A percentile compares a stretch with the other conserved stretches of the same genome.
phyloP scores from a whole-genome alignment of 768 basidiomycete genomes.

The Suillus bovinus region DNA sequence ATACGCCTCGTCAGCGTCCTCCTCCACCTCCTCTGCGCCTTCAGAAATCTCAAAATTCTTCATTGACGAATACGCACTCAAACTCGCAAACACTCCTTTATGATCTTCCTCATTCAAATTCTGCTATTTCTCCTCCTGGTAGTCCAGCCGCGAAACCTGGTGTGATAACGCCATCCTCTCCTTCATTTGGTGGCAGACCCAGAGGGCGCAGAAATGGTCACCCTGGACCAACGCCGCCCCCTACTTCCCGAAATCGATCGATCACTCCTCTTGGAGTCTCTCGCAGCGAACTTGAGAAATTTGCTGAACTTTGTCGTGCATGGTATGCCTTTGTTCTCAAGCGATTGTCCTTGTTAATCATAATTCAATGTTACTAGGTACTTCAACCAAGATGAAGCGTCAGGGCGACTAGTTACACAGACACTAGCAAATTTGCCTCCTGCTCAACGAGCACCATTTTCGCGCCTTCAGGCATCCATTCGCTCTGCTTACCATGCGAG shows the following conservation, averaged over 20 bases:
- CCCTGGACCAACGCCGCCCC: constrained; percentile 53
- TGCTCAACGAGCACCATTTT: constrained; percentile 84
- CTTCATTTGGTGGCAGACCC: constrained; percentile 51
- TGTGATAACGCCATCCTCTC: constrained; percentile 57
- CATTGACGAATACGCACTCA: constrained; percentile 42
- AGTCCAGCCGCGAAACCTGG: constrained; percentile 47
- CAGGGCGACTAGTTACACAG: constrained; percentile 80
- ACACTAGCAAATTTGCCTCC: constrained; percentile 78
- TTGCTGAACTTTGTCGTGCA: constrained; percentile 73
- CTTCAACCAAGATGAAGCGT: constrained; percentile 76
- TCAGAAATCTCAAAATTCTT: constrained; percentile 44
- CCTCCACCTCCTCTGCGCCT: constrained; percentile 62
- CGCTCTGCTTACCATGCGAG: constrained; percentile 84
- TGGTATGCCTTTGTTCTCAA: constrained; percentile 50
- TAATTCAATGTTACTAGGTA: constrained; percentile 54
- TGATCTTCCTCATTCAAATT: constrained; percentile 64
- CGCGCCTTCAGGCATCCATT: constrained; percentile 83
- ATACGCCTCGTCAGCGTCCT: constrained; percentile 59
- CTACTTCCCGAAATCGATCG: constrained; percentile 61
- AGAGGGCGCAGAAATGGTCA: constrained; percentile 50
- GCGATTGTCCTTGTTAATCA: constrained; percentile 14
- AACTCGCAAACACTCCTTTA: constrained; percentile 71
- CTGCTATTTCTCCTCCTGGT: constrained; percentile 54
- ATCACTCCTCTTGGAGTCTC: constrained; percentile 67
- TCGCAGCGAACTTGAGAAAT: constrained; percentile 72